Base-by-base conservation (phyloP, 176 grass and related monocot genomes). In the Carex parvula region DNA sequence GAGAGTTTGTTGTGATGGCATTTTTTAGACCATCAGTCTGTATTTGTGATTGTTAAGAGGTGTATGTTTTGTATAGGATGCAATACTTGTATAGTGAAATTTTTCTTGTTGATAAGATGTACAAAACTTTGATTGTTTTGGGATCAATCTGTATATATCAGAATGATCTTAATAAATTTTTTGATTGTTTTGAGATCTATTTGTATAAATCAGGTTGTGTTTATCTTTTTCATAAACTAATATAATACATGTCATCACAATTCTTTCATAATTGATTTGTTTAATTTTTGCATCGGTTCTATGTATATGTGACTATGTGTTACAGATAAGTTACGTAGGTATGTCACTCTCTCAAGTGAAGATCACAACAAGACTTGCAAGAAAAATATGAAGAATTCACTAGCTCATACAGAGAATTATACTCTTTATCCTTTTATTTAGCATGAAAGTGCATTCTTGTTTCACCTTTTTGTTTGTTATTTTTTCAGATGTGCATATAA, bases 11-110 rank as follows among this genome's bases (percentile, higher is more conserved):
- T 18, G 5, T 2, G 13, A 55, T 56, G 48, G 13, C 21, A 4
- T 26, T 75, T 54, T 24, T 52, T 75, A 15, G 13, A 75, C 71
- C 21, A 46, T 75, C 21, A 9, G 8, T 73, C 41, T 73, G 41
- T 75, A 75, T 77, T 56, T 32, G 13, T 70, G 37, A 70, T 44
- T 18, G 29, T 10, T 17, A 55, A 56, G 50, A 55, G 72, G 50
- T 77, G 22, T 55, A 55, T 77, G 21, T 77, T 77, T 54, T 77
- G 48, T 77, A 54, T 56, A 32, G 48, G 42, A 74, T 74, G 20
- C 44, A 52, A 74, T 56, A 55, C 17, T 30, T 77, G 20, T 55
- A 16, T 54, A 77, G 72, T 77, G 50, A 74, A 52, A 13, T 22
- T 70, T 37, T 52, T 74, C 44, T 74, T 53, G 46, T 74, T 74